Evolutionary conservation across 768 basidiomycete genomes (phyloP), one percentile per base, ranked within the genome.

Genomic region (Saitozyma sp.): DNA sequence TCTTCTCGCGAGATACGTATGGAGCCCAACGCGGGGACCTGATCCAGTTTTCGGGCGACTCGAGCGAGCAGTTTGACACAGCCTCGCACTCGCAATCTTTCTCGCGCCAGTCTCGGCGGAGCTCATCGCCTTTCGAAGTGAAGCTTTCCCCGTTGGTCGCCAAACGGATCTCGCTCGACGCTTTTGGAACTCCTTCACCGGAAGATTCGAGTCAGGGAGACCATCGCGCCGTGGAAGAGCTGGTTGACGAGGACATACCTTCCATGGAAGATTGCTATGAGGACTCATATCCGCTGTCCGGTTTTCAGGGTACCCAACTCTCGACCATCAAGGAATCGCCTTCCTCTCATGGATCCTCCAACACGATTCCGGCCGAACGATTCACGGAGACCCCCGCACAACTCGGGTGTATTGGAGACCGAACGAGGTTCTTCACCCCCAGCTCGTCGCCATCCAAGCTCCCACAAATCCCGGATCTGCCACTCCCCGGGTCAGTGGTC

Each of bases 81-180:
- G 48, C 14, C 38, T 54, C 17, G 16, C 50, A 49, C 20, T 17
- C 41, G 38, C 10, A 46, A 19, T 9, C 42, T 37, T 37, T 9
- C 17, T 55, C 45, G n/a, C 11, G 46, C 37, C 19, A 60, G 43
- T 16, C 20, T 16, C 50, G 38, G 20, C 58, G 73, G 42, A 66
- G 68, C 2, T 59, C 67, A 10, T 75, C 73, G 20, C 73, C 73
- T 3, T 75, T 68, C 54, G 73, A 75, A 60, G 64, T 75, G 54
- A 72, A 69, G 51, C 62, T 75, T 13, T 63, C 68, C 4, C 64
- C 73, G 0, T 61, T 53, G 49, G 73, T 75, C 8, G 58, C 70
- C 14, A 71, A 70, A 50, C 64, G 73, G 20, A 72, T 75, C 61
- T 68, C 66, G 7, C 59, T 75, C 4, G 73, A 75, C 48, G 73